These are phyloP conservation scores for Tricholoma hemisulphureum DNA, from an alignment of 768 basidiomycete species.

Conservation along the genomic window DNA sequence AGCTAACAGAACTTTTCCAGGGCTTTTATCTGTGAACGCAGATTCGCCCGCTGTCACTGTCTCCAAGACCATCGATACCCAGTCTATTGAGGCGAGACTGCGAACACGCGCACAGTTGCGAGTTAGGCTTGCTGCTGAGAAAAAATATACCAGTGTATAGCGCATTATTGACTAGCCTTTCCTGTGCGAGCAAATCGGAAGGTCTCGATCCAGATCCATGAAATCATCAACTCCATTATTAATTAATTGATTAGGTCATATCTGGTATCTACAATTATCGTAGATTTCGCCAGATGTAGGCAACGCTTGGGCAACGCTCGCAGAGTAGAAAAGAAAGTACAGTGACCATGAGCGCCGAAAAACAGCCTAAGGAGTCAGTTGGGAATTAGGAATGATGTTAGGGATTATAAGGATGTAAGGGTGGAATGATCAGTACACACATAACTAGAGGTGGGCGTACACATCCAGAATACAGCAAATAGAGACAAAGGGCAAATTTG, in stretches of 20 bases:
- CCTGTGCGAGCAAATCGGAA: neutral
- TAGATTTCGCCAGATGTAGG: neutral
- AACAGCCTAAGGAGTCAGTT: neutral
- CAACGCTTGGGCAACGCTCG: neutral
- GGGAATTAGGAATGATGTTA: neutral
- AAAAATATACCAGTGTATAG: slow-evolving; percentile 16
- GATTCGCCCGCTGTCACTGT: neutral
- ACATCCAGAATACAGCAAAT: neutral
- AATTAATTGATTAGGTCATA: slow-evolving; percentile 1
- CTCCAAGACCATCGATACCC: slow-evolving; percentile 15
- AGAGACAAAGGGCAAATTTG: slow-evolving; percentile 7
- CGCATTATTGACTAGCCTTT: neutral
- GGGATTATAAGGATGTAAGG: neutral
- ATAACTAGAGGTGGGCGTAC: slow-evolving; percentile 7
- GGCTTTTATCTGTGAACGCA: neutral
- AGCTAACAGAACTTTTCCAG: slow-evolving; percentile 17
- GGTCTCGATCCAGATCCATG: neutral
- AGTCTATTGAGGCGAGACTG: slow-evolving; percentile 41
- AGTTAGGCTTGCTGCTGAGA: slow-evolving; percentile 47
- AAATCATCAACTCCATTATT: neutral
- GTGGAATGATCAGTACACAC: neutral
- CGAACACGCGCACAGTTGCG: slow-evolving; percentile 49
- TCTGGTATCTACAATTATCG: neutral
- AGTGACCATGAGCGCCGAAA: neutral
- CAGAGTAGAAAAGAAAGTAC: neutral